Base-by-base conservation (phyloP, 805 yeast genomes). In the Kazachstania kunashirensis region DNA sequence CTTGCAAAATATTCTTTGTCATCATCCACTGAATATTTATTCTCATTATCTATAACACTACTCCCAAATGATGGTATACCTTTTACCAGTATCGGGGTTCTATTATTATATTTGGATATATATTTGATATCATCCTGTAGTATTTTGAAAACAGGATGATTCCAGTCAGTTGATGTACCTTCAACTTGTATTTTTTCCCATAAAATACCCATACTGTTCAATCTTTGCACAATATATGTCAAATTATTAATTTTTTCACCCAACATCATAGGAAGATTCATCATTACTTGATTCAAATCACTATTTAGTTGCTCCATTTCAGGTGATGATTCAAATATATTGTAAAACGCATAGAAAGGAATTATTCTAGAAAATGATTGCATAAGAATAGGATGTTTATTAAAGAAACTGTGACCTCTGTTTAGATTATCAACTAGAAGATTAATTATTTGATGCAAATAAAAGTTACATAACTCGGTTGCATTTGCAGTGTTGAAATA, bases 81-180 rank as follows among this genome's bases (percentile, higher is more conserved):
- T 16, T 33, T 37, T 2, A 46, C 37, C 20, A 49, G 3, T 6
- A 38, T 16, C 8, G 46, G 43, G 3, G 36, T 18, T 23, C 41
- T 42, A 9, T 37, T 27, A 26, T 36, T 38, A n/a, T 23, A 29
- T 24, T 31, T 29, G 12, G 40, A 32, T 2, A 49, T 16, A 19
- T 28, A 29, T 33, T 38, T 37, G 5, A 57, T 44, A 39, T 57
- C 62, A 36, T 50, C 44, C 33, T 49, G 49, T 21, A 57, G 15
- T 5, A 57, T 49, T 20, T 33, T 42, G 30, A 53, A 37, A 3
- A 52, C 51, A 1, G 62, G 62, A 38, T 57, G 61, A 18, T 33
- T 41, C 3, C 47, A 37, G 6, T 37, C 28, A 12, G 40, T 25
- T n/a, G 29, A 39, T 3, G 48, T 30, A 14, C 50, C 58, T 0